Conservation (phyloP, 2,329 filamentous ascomycete species). For the Didymellaceae sp. region DNA sequence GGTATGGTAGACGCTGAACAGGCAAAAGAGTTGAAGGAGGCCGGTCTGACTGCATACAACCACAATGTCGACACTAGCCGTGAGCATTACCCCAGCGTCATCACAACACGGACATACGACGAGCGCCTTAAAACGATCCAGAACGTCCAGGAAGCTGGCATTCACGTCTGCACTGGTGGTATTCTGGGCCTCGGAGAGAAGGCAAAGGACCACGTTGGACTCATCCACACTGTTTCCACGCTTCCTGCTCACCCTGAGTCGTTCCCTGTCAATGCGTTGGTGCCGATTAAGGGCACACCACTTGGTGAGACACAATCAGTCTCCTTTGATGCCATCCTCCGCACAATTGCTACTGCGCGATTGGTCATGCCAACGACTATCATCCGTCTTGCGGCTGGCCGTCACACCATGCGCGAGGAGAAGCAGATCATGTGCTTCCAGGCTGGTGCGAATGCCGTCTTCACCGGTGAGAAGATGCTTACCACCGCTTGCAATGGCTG, state of each 20-base stretch:
- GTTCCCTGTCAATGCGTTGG: constrained; percentile 89
- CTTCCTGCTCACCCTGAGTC: constrained; percentile 84
- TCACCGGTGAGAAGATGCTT: constrained; percentile 94
- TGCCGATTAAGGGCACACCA: constrained; percentile 89
- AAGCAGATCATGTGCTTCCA: constrained; percentile 89
- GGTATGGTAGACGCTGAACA: constrained; percentile 88
- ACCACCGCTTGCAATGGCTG: constrained; percentile 90
- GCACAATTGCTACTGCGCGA: constrained; percentile 83
- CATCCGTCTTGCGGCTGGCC: constrained; percentile 82
- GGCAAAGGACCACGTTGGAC: constrained; percentile 77
- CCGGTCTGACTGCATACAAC: constrained; percentile 89
- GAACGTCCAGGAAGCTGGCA: constrained; percentile 82
- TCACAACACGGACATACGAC: constrained; percentile 85
- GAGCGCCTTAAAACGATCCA: constrained; percentile 81
- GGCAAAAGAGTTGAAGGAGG: constrained; percentile 80
- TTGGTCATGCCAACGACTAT: constrained; percentile 85
- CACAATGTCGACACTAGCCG: constrained; percentile 92
- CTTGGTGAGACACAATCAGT: constrained; percentile 76
- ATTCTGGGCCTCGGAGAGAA: constrained; percentile 86
- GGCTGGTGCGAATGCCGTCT: constrained; percentile 92
- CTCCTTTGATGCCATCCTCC: constrained; percentile 77
- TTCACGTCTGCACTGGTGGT: constrained; percentile 89
- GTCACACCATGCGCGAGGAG: constrained; percentile 84
- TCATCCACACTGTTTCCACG: constrained; percentile 82
- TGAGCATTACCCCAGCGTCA: constrained; percentile 86